These are phyloP conservation scores for Capsella bursapastoris DNA, from an alignment of 345 rosid genomes.

Conservation along the genomic window DNA sequence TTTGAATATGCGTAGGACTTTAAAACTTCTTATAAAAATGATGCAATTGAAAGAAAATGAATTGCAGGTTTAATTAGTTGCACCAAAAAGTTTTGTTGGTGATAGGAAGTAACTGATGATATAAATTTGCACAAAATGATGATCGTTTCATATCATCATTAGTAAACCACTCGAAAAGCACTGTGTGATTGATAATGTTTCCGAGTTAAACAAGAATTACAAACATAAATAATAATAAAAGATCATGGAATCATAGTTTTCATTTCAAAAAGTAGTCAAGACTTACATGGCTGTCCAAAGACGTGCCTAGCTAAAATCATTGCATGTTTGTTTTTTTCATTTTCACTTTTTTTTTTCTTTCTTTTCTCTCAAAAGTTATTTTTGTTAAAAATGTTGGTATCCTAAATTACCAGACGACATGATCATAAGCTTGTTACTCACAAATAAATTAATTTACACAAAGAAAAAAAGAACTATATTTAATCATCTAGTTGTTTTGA, in stretches of 20 bases:
- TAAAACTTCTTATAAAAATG: not conserved
- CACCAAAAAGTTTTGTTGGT: conserved; percentile 18
- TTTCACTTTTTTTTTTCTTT: not conserved
- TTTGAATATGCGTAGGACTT: not conserved
- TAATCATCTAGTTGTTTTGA: too few relatives aligned
- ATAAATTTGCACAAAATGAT: conserved; percentile 13
- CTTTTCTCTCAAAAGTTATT: not conserved
- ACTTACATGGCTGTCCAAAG: not conserved
- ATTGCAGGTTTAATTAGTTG: conserved; percentile 12
- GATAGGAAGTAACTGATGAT: not conserved
- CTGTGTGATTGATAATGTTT: not conserved
- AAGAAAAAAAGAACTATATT: not conserved
- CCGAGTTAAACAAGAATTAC: not conserved
- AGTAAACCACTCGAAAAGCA: conserved; percentile 3
- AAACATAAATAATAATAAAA: not conserved
- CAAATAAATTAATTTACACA: not conserved
- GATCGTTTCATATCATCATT: not conserved
- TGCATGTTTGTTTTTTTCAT: conserved; percentile 15
- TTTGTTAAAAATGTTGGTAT: not conserved
- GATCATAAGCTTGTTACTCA: conserved; percentile 3
- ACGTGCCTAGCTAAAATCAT: conserved; percentile 36
- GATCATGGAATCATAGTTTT: not conserved
- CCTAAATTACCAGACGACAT: not conserved
- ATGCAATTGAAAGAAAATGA: conserved; percentile 16
- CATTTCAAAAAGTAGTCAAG: not conserved